Evolutionary conservation across 106 monocot species (phyloP).

Genomic region (Ottelia alismoides): DNA sequence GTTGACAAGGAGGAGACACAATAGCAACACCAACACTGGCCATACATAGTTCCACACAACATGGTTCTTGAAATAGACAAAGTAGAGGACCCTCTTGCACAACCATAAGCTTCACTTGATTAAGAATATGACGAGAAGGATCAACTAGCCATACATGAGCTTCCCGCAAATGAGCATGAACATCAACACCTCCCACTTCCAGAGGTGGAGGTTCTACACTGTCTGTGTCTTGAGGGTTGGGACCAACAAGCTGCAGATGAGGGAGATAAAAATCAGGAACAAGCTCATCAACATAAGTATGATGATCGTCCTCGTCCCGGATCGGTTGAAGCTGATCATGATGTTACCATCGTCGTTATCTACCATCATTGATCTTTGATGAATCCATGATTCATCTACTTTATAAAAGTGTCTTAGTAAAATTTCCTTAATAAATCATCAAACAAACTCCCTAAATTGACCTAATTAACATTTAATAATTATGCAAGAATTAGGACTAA

Average conservation of each 20-base stretch:
- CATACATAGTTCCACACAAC: conserved; percentile 75
- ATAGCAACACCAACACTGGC: conserved; percentile 56
- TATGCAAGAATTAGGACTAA: too few species aligned
- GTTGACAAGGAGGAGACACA: conserved; percentile 64
- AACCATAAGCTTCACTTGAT: conserved; percentile 69
- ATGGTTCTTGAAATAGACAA: conserved; percentile 55
- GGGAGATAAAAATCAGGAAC: conserved; percentile 32
- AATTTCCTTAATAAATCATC: too few species aligned
- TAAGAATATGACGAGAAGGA: conserved; percentile 48
- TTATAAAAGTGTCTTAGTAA: too few species aligned
- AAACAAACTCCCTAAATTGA: too few species aligned
- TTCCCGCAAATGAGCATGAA: conserved; percentile 56
- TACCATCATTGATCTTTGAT: neutral
- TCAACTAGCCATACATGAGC: conserved; percentile 56
- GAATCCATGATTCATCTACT: too few species aligned
- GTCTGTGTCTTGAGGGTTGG: conserved; percentile 15
- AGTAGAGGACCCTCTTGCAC: conserved; percentile 69
- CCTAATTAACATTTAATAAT: too few species aligned
- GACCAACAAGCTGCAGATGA: conserved; percentile 40
- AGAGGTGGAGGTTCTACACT: conserved; percentile 48
- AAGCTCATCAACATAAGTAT: conserved; percentile 42
- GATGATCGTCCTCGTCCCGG: conserved; percentile 10
- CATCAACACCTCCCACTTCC: conserved; percentile 62
- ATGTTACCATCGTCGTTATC: conserved; percentile 60
- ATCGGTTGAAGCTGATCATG: conserved; percentile 19